phyloP scores from a whole-genome alignment of 176 grass and related monocot species.

The Oropetium thomaeum region DNA sequence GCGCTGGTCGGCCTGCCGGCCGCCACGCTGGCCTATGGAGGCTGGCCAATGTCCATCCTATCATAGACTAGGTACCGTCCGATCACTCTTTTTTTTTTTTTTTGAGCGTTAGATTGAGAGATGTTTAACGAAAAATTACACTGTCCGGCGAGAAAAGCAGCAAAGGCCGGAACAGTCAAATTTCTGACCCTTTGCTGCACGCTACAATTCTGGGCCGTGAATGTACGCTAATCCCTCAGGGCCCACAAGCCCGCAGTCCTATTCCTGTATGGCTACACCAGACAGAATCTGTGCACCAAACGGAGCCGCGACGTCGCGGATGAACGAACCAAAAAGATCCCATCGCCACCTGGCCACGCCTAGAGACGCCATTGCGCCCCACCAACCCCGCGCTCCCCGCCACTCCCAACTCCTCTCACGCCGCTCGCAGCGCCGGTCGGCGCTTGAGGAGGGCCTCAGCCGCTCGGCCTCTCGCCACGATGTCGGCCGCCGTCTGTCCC shows the following conservation, averaged over 20 bases:
- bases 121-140: too few species aligned
- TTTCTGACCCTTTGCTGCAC: background rate
- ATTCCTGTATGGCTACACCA: too few species aligned
- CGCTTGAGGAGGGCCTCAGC: background rate
- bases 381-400: background rate
- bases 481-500: slow-evolving; percentile 30
- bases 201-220: background rate
- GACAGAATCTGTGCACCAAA: background rate
- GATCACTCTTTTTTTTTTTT: too few species aligned
- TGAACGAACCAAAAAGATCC: background rate
- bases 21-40: background rate
- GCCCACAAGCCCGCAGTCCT: too few species aligned
- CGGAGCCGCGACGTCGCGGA: background rate
- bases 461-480: slow-evolving; percentile 10
- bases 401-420: background rate
- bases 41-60: too few species aligned
- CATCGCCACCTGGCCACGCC: background rate
- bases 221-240: background rate
- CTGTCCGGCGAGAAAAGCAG: too few species aligned
- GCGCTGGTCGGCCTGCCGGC: background rate
- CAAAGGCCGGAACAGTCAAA: background rate
- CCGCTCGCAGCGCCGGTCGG: background rate
- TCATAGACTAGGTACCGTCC: too few species aligned
- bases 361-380: too few species aligned
- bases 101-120: too few species aligned